Evolutionary conservation across 2,329 filamentous ascomycete genomes (phyloP), one percentile per base, ranked within the genome.

Genomic region (Simplicillium aogashimaense): DNA sequence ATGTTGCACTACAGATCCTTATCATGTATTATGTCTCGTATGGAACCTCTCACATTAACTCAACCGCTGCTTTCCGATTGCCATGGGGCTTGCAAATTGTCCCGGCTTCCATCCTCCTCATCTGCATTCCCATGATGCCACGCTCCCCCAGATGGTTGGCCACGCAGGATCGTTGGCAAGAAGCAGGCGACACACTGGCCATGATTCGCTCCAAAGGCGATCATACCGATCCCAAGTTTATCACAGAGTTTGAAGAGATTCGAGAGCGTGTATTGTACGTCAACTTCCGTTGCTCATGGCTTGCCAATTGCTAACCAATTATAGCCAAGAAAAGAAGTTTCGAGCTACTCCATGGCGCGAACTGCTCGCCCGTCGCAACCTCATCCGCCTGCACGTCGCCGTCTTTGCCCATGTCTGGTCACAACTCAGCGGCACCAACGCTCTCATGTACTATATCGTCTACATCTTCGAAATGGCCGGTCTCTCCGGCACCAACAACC

Each of bases 21-120:
- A 76, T 81, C 59, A 81, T 81, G 75, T 82, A 78, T 62, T 81
- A 74, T 47, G 74, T 81, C 53, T 73, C 69, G 10, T 78, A 77
- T 47, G 79, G 75, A 29, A 74, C 72, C 53, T 74, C 69, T 38
- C 76, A 69, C 52, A 70, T 83, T 43, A 45, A 61, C 0, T 74
- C 77, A 14, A 55, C 68, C 2, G 67, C 70, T 6, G 71, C 75
- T 2, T 83, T 80, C 64, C 62, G 77, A 31, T 64, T 77, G 1
- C 74, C 78, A n/a, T 81, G 76, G 76, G 77, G 69, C 42, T 59
- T 76, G 2, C 76, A 81, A 54, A 76, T 78, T 56, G 56, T 81
- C 38, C 76, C 76, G 2, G 74, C 69, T 33, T 53, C 79, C 15
- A 53, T 73, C 34, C 67, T 81, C 29, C 71, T 76, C 49, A 39